Percentiles rank a stretch among this genome's conserved stretches.
phyloP scores from a whole-genome alignment of 371 early-diverging fungal genomes.

The Mucor sp. region DNA sequence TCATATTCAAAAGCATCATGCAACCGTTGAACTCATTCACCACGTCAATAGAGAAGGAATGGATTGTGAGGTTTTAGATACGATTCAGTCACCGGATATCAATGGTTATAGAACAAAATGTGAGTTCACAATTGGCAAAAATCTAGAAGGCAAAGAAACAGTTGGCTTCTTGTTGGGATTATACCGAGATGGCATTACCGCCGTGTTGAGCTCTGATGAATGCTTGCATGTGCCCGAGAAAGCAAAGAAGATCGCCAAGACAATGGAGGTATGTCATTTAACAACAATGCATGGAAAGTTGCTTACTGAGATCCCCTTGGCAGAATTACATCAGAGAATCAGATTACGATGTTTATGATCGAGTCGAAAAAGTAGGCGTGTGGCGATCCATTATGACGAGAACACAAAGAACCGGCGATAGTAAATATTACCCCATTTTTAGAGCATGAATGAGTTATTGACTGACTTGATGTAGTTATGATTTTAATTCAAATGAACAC shows the following conservation, averaged over 20 bases:
- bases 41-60: slow-evolving; percentile 12
- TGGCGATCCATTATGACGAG: slow-evolving; percentile 71
- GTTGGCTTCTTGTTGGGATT: slow-evolving; percentile 79
- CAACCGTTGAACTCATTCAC: neutral
- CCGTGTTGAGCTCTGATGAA: slow-evolving; percentile 54
- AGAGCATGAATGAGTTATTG: slow-evolving; percentile 11
- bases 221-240: slow-evolving; percentile 56
- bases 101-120: slow-evolving; percentile 80
- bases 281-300: neutral
- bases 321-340: slow-evolving; percentile 53
- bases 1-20: neutral
- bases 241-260: slow-evolving; percentile 57
- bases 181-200: slow-evolving; percentile 62
- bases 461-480: slow-evolving; percentile 45
- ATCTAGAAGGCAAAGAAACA: slow-evolving; percentile 53
- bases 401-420: slow-evolving; percentile 55
- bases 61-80: slow-evolving; percentile 48
- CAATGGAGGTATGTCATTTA: slow-evolving; percentile 39
- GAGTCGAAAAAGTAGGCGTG: slow-evolving; percentile 61
- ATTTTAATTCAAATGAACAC: slow-evolving; percentile 66
- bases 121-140: slow-evolving; percentile 77
- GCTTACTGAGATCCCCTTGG: neutral
- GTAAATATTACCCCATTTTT: neutral
- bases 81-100: slow-evolving; percentile 65
- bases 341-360: slow-evolving; percentile 60